Base-by-base conservation (phyloP, 441 rosid species). In the Pelargonium fulgidum region DNA sequence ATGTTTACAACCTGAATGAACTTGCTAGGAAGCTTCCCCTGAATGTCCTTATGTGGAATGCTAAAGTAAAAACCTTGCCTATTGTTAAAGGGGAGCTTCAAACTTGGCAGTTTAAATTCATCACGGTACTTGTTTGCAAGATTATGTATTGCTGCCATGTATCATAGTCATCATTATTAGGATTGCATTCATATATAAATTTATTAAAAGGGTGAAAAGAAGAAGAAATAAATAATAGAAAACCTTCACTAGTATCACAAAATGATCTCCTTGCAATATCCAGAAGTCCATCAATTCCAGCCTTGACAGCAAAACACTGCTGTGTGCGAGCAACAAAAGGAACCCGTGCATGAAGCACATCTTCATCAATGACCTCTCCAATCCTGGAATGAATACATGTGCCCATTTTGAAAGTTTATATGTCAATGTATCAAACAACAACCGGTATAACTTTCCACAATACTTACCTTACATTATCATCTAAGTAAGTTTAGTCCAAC, bases 221-320 rank as follows among this genome's bases (percentile, higher is more conserved):
- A 42, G 59, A 69, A 69, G 14, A 44, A 68, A 52, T 71, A 72
- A 64, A 76, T 64, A 47, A 61, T 68, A 72, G 72, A 75, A 70
- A 68, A 88, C 99, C 99, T 94, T 92, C 97, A 79, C 99, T 90
- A 56, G 92, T 92, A 78, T 94, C 97, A 78, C 99, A 92, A 82
- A 94, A 94, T 63, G 93, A 87, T 82, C 96, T 94, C 77, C 97
- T 77, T 65, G 96, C 97, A 70, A 94, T 86, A 86, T 92, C 99
- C 76, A 94, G 66, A 74, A 92, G 90, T 33, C 98, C 99, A 81
- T 94, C 99, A 70, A 89, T 89, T 67, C 99, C 96, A 45, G 96
- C 87, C 82, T 90, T 92, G 76, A 94, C 89, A 82, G 98, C 98
- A 84, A 94, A 94, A 82, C 98, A 94, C 81, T 92, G 99, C 78